Evolutionary conservation across 768 basidiomycete genomes (phyloP), one percentile per base, ranked within the genome.

Genomic region (Pulveroboletus sp.): DNA sequence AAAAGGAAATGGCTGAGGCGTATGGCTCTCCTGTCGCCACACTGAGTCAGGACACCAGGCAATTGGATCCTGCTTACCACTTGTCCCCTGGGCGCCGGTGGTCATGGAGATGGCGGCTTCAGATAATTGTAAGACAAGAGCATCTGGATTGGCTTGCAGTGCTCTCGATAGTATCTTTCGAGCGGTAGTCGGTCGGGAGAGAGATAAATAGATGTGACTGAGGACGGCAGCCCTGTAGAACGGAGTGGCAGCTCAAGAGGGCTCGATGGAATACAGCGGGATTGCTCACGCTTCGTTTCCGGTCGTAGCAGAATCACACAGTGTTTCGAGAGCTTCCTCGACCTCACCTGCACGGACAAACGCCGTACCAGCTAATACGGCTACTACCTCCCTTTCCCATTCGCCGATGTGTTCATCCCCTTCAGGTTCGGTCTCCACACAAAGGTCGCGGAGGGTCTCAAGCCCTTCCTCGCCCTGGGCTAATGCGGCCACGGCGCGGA

Each of bases 261-360:
- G 39, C 30, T 9, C 30, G 39, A 40, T n/a, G 17, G 41, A 36
- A 36, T 18, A 12, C 3, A 21, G 27, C 9, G 14, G 43, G 50
- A 41, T 27, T 24, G 18, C 89, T 59, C 68, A 94, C 93, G 89
- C 88, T 75, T 97, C 93, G 33, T 93, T 77, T 58, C 90, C 88
- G 55, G 85, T 79, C 30, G 81, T 81, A 42, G 83, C 85, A 6
- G 78, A 64, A 38, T 78, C 79, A 8, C 84, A 83, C 30, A 97
- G 75, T 0, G 89, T 93, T 68, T 95, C 93, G 24, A 96, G 71
- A 2, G 93, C 93, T 69, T 97, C 93, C 68, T 96, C 93, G 10
- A 88, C 70, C 69, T 96, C 93, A 2, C 85, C 86, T 14, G 89
- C 89, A 31, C 80, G 73, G 14, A 84, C 78, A 66, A 95, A 95